Percentiles rank a stretch among this genome's conserved stretches.
These are phyloP conservation scores for Phialophora expanda DNA, from an alignment of 2,329 filamentous ascomycete genomes.

Conservation along the genomic window DNA sequence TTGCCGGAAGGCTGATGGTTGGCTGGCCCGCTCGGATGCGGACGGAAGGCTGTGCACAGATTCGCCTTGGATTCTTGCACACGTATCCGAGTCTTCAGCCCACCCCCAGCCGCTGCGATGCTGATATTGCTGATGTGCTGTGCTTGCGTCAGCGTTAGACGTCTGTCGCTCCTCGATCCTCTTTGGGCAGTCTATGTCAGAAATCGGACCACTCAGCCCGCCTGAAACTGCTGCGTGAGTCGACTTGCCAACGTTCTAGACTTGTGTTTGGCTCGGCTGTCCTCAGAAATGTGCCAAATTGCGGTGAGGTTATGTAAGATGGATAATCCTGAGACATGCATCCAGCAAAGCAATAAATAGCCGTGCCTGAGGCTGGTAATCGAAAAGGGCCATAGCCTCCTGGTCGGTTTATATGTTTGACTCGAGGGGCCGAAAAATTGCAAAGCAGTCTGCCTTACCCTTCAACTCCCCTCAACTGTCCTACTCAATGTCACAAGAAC, in stretches of 20 bases:
- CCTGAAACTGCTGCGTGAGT: conserved; percentile 13
- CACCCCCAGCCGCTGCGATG: not conserved
- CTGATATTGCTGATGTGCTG: conserved; percentile 25
- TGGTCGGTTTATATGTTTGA: conserved; percentile 4
- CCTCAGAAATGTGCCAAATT: conserved; percentile 6
- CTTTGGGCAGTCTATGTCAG: conserved; percentile 17
- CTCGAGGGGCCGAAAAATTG: not conserved
- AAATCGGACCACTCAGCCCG: conserved; percentile 15
- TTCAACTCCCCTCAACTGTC: not conserved
- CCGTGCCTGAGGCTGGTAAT: conserved; percentile 5
- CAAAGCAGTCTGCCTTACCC: conserved; percentile 8
- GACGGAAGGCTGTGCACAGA: conserved; percentile 28
- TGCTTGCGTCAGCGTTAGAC: conserved; percentile 31
- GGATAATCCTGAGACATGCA: conserved; percentile 25
- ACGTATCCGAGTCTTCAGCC: not conserved
- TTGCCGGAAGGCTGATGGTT: conserved; percentile 22
- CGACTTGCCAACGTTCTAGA: not conserved
- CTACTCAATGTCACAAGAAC: not conserved
- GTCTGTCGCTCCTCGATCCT: conserved; percentile 15
- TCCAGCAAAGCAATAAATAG: conserved; percentile 16
- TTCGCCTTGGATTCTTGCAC: not conserved
- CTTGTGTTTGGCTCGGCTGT: conserved; percentile 14
- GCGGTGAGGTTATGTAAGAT: conserved; percentile 28
- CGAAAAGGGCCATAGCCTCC: not conserved
- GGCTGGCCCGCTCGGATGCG: conserved; percentile 31